phyloP scores from a whole-genome alignment of 2,329 filamentous ascomycete genomes.

The Allantophomopsis cytisporea region DNA sequence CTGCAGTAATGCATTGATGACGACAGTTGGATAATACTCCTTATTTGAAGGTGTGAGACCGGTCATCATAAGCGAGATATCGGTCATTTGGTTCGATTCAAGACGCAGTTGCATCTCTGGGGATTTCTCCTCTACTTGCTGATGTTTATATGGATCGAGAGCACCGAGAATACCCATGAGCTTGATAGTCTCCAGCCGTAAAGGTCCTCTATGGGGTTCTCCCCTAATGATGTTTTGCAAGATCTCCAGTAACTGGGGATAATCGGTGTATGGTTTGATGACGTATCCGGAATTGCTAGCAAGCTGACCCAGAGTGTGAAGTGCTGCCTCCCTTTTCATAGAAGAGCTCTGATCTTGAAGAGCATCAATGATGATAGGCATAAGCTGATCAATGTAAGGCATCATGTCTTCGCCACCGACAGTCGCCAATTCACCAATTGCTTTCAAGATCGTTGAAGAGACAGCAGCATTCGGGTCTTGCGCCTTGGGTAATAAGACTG shows the following conservation, averaged over 20 bases:
- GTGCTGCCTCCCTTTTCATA: conserved; percentile 77
- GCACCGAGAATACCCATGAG: conserved; percentile 91
- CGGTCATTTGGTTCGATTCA: conserved; percentile 59
- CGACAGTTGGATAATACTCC: conserved; percentile 96
- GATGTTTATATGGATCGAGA: conserved; percentile 90
- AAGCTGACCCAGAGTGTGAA: conserved; percentile 81
- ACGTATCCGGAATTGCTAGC: conserved; percentile 97
- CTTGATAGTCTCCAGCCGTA: conserved; percentile 91
- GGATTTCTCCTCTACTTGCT: conserved; percentile 81
- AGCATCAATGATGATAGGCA: conserved; percentile 90
- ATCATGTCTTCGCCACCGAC: conserved; percentile 93
- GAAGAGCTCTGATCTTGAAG: conserved; percentile 89
- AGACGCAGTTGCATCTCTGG: conserved; percentile 63
- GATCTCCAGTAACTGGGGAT: conserved; percentile 84
- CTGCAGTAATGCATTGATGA: conserved; percentile 87
- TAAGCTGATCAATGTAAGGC: conserved; percentile 78
- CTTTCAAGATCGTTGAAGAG: conserved; percentile 86
- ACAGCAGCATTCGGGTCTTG: conserved; percentile 76
- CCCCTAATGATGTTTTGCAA: conserved; percentile 89
- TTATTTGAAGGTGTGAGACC: conserved; percentile 93
- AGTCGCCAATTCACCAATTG: conserved; percentile 84
- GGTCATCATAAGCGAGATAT: conserved; percentile 96
- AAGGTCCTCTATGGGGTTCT: conserved; percentile 67
- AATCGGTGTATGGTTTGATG: conserved; percentile 89
- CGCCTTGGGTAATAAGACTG: conserved; percentile 85